A percentile compares a stretch with the other conserved stretches of the same genome.
Conservation (phyloP, 495 filamentous ascomycete species). For the Xylona heveae region DNA sequence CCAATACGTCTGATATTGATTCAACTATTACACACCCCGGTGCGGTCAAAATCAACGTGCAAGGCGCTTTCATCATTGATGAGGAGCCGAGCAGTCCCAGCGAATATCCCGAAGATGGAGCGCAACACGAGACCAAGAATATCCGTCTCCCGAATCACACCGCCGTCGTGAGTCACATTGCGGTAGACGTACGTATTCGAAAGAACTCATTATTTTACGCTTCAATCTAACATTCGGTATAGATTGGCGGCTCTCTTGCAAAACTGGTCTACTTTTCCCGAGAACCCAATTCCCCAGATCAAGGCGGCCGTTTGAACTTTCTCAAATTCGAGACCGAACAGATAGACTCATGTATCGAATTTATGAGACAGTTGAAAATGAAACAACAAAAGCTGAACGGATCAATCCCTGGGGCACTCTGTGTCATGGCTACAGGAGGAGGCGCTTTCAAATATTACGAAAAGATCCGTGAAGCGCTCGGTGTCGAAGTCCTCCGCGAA, state of each 20-base stretch:
- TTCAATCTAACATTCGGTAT: constrained; percentile 1
- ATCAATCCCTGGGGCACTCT: constrained; percentile 38
- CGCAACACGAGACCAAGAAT: constrained; percentile 63
- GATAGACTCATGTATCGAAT: constrained; percentile 78
- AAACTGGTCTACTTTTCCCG: constrained; percentile 95
- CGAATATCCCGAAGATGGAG: constrained; percentile 29
- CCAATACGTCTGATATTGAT: constrained; percentile 32
- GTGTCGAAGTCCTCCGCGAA: constrained; percentile 72
- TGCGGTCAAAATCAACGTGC: constrained; percentile 78
- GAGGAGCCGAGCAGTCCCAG: constrained; percentile 32
- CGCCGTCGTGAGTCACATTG: constrained; percentile 82
- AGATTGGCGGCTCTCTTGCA: constrained; percentile 90
- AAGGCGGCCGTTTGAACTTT: constrained; percentile 83
- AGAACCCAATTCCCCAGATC: constrained; percentile 54
- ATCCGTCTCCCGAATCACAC: constrained; percentile 93
- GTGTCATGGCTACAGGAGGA: constrained; percentile 85
- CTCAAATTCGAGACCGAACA: constrained; percentile 86
- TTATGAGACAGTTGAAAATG: constrained; percentile 61
- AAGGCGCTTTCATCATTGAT: constrained; percentile 89
- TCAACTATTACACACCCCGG: constrained; percentile 67
- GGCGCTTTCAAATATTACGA: constrained; percentile 94
- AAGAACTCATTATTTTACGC: background rate
- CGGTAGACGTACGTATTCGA: constrained; percentile 57
- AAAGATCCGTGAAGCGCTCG: constrained; percentile 55
- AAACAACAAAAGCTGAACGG: constrained; percentile 60